These are phyloP conservation scores for Anthracocystis setariae DNA, from an alignment of 1,284 basidiomycete genomes.

Conservation along the genomic window DNA sequence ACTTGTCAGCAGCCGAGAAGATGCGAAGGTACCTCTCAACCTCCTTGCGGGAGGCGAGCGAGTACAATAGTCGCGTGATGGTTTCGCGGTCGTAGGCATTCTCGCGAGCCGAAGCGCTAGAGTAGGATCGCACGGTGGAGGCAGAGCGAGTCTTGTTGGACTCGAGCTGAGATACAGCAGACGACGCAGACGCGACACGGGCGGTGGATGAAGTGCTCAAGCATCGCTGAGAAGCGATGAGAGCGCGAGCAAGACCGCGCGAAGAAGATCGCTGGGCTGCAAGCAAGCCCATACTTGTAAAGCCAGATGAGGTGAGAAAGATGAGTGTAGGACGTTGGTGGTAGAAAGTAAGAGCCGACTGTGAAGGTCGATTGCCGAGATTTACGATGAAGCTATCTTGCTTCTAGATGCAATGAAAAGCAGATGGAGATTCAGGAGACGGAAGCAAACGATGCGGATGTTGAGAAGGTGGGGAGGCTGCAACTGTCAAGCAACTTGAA, in stretches of 20 bases:
- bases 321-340: not conserved
- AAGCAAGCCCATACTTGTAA: constrained; percentile 33
- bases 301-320: not conserved
- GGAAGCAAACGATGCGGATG: not conserved
- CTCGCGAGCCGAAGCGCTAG: constrained; percentile 48
- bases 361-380: no score
- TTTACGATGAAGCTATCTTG: no score
- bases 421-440: not conserved
- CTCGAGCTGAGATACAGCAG: constrained; percentile 25
- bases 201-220: constrained; percentile 28
- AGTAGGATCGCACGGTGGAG: constrained; percentile 37
- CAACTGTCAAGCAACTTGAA: not conserved
- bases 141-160: constrained; percentile 26
- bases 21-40: constrained; percentile 68
- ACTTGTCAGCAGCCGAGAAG: constrained; percentile 66
- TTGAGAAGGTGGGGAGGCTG: not conserved
- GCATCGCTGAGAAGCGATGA: constrained; percentile 34
- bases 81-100: constrained; percentile 62
- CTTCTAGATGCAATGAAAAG: no score
- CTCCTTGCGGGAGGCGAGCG: constrained; percentile 67
- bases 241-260: constrained; percentile 37
- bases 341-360: no score
- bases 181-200: constrained; percentile 29
- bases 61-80: constrained; percentile 67
- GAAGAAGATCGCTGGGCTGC: constrained; percentile 43